Percentiles rank a stretch among this genome's conserved stretches.
These are phyloP conservation scores for Syncephalastrum contaminatum DNA, from an alignment of 371 early-diverging fungal species.

Conservation along the genomic window DNA sequence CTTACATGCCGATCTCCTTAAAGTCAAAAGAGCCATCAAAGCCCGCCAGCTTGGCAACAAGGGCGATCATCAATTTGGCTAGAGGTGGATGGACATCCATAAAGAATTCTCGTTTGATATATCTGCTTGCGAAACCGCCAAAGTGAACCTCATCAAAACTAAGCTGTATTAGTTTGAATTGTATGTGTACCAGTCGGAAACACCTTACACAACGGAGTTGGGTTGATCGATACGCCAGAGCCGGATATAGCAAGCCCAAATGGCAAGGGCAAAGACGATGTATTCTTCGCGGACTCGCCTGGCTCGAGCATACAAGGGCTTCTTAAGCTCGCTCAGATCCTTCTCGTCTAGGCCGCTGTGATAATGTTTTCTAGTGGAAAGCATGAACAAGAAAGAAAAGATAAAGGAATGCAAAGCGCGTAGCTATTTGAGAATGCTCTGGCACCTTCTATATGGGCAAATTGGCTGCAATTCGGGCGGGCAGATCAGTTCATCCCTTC, in stretches of 20 bases:
- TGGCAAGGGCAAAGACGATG: neutral
- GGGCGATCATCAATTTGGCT: conserved; percentile 89
- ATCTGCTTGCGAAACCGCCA: too few species aligned
- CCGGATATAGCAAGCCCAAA: conserved; percentile 14
- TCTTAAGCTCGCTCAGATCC: conserved; percentile 3
- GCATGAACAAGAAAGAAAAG: too few species aligned
- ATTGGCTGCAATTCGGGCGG: neutral
- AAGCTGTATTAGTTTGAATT: neutral
- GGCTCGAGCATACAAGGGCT: conserved; percentile 4
- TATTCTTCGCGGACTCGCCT: too few species aligned
- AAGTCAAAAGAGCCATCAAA: conserved; percentile 84
- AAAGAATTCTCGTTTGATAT: too few species aligned
- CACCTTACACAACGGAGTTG: conserved; percentile 18
- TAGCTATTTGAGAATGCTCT: neutral
- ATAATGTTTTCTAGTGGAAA: too few species aligned
- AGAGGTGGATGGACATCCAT: conserved; percentile 71
- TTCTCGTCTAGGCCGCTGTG: neutral
- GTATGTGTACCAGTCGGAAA: neutral
- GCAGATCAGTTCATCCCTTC: neutral
- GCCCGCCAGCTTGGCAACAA: conserved; percentile 67
- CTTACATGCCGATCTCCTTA: conserved; percentile 73
- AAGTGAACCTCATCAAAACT: conserved; percentile 94
- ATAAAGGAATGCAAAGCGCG: neutral
- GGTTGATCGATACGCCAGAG: conserved; percentile 17
- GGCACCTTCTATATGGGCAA: neutral